Percentiles rank a stretch among this genome's conserved stretches.
Conservation (phyloP, 371 early-diverging fungal species). For the Apophysomyces elegans region DNA sequence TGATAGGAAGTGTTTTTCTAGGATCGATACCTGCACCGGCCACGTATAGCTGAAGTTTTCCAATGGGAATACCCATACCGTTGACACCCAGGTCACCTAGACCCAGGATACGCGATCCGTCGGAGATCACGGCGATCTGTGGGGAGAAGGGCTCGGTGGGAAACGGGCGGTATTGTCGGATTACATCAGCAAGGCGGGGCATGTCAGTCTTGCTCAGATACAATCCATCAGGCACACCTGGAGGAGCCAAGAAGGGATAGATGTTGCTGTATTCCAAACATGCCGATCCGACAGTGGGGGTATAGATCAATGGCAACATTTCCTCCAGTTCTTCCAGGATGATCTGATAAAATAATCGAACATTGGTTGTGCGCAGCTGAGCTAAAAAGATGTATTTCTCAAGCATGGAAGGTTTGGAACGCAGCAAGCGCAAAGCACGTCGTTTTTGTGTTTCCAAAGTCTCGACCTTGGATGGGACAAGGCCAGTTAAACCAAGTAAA, state of each 20-base stretch:
- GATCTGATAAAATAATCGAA: constrained; percentile 80
- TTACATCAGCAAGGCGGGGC: constrained; percentile 64
- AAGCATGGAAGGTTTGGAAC: constrained; percentile 65
- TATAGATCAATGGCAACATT: constrained; percentile 69
- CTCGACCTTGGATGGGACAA: constrained; percentile 74
- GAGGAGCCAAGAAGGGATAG: constrained; percentile 77
- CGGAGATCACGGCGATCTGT: constrained; percentile 91
- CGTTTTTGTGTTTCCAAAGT: constrained; percentile 72
- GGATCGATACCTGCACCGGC: constrained; percentile 93
- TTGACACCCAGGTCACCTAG: constrained; percentile 90
- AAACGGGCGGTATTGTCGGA: constrained; percentile 64
- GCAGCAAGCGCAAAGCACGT: constrained; percentile 72
- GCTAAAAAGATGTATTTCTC: constrained; percentile 87
- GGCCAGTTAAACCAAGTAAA: constrained; percentile 64
- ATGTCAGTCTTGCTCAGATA: constrained; percentile 77
- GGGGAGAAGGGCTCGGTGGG: constrained; percentile 48
- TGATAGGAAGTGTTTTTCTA: constrained; percentile 81
- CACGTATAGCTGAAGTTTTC: constrained; percentile 91
- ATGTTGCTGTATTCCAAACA: constrained; percentile 90
- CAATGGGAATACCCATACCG: constrained; percentile 93
- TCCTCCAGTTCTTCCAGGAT: constrained; percentile 76
- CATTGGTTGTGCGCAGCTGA: constrained; percentile 74
- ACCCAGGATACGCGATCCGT: constrained; percentile 93
- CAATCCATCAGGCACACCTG: constrained; percentile 81
- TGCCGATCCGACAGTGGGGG: constrained; percentile 92